Percentiles rank a stretch among this genome's conserved stretches.
Evolutionary conservation across 2,329 filamentous ascomycete genomes (phyloP).

Genomic region (Penicillium oxalicum): DNA sequence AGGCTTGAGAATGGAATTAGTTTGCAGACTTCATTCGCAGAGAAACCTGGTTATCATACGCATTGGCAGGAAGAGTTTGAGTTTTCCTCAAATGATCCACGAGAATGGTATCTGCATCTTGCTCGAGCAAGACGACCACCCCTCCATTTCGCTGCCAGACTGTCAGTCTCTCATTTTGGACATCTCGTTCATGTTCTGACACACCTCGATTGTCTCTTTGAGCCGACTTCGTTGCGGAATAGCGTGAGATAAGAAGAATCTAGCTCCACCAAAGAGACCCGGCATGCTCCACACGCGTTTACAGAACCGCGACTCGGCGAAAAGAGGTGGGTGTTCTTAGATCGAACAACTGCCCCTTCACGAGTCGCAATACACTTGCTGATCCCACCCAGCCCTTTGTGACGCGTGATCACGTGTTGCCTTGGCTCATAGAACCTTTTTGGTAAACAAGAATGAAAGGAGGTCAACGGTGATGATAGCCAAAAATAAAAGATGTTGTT

Average conservation of each 20-base stretch:
- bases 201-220: slow-evolving; percentile 44
- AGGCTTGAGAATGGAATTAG: slow-evolving; percentile 31
- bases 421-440: slow-evolving; percentile 5
- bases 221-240: slow-evolving; percentile 47
- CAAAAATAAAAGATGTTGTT: no score
- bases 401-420: slow-evolving; percentile 25
- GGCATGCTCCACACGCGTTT: background rate
- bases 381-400: background rate
- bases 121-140: slow-evolving; percentile 47
- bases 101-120: slow-evolving; percentile 52
- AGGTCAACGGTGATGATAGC: no score
- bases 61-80: slow-evolving; percentile 45
- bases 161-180: background rate
- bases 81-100: slow-evolving; percentile 53
- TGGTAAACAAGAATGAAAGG: no score
- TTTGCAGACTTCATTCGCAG: background rate
- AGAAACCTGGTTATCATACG: slow-evolving; percentile 28
- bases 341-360: background rate
- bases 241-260: slow-evolving; percentile 54
- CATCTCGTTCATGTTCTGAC: background rate
- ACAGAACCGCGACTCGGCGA: background rate
- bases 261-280: slow-evolving; percentile 48
- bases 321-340: background rate
- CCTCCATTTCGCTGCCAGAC: slow-evolving; percentile 48
- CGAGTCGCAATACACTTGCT: background rate